Base-by-base conservation (phyloP, 139 green algal genomes). In the Chlorella sp. region DNA sequence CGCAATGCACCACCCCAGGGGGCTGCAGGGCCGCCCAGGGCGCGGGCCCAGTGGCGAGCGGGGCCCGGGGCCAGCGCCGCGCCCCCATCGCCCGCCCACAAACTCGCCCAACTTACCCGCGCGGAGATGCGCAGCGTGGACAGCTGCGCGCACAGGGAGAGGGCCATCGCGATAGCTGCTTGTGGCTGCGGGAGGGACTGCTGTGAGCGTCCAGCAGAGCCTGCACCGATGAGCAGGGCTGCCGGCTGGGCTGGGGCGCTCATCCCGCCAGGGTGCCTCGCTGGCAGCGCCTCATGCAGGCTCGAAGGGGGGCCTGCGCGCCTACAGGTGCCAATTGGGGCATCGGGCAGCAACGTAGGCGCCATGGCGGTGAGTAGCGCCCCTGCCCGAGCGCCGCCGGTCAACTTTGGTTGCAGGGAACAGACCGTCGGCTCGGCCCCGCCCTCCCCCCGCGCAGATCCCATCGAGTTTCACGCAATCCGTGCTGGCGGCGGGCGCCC, bases 401-500 rank as follows among this genome's bases (percentile, higher is more conserved):
- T 69, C 63, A 69, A 69, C 63, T 69, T 32, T 16, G 28, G 13
- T 69, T 69, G 60, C 60, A 6, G 28, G 63, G 4, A 69, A 28
- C 63, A 30, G 18, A 32, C 21, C 60, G 20, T n/a, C 63, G 26
- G 28, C 26, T 15, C n/a, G 21, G 32, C 32, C 3, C 65, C 65
- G 3, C 32, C 26, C 18, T 16, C 51, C 30, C 5, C 9, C 13
- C 41, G 15, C 21, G 38, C 69, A 41, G 25, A 39, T 25, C 28
- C 64, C n/a, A 71, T 71, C 64, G 0, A 89, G 89, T n/a, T 89
- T 91, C 2, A 88, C 88, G 7, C 78, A 88, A 39, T 83, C 80
- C 51, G 85, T 96, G 28, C 87, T 96, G 18, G 63, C 86, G 38
- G 89, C 96, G 70, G 95, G 95, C 5, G 94, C 97, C 0, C 89